phyloP scores from a whole-genome alignment of 345 rosid species.

The Eucalyptus sideroxylon region DNA sequence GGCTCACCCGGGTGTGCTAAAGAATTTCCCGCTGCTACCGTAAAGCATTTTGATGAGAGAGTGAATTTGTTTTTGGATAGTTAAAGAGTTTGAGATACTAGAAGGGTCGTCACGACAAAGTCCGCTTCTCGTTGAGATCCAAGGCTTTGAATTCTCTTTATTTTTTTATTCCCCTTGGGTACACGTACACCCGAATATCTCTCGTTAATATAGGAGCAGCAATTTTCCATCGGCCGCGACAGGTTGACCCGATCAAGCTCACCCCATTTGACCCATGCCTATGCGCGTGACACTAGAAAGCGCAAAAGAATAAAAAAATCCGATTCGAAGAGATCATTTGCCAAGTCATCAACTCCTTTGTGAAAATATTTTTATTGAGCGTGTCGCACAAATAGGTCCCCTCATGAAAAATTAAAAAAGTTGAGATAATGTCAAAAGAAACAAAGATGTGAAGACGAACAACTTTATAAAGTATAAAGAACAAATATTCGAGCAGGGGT shows the following conservation, averaged over 20 bases:
- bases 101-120: accelerated
- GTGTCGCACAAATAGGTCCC: neutral
- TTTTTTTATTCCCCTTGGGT: neutral
- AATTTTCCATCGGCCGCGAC: neutral
- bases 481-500: neutral
- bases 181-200: neutral
- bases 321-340: neutral
- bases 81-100: accelerated
- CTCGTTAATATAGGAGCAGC: neutral
- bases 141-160: neutral
- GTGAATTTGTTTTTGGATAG: no score
- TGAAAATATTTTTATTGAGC: neutral
- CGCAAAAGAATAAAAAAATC: neutral
- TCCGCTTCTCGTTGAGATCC: neutral
- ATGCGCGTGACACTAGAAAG: neutral
- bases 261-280: neutral
- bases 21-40: accelerated
- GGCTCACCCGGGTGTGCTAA: neutral
- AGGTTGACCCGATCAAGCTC: neutral
- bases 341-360: neutral
- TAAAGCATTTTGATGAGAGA: neutral
- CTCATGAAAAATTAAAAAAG: no score
- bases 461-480: neutral
- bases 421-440: neutral
- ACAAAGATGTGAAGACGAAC: neutral